Evolutionary conservation across 2,329 filamentous ascomycete species (phyloP).

Genomic region (Colletotrichum agaves): DNA sequence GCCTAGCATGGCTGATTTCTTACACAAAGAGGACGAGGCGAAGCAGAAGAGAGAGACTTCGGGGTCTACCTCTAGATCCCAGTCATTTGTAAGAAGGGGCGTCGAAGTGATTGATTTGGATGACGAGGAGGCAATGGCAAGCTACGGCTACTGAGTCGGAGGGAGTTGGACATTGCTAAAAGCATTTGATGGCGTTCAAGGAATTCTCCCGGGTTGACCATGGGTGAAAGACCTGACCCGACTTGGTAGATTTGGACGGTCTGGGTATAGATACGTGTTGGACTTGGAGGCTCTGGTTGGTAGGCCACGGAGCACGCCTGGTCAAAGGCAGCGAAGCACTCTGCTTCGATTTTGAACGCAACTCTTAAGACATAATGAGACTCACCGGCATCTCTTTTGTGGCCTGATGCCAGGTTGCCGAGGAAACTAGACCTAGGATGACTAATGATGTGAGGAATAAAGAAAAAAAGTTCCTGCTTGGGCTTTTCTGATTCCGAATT

Average conservation of each 20-base stretch:
- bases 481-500: too few species aligned
- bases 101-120: constrained; percentile 50
- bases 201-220: not conserved
- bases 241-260: constrained; percentile 13
- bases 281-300: constrained; percentile 13
- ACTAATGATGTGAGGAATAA: too few species aligned
- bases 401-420: not conserved
- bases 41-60: constrained; percentile 44
- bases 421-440: not conserved
- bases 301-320: not conserved
- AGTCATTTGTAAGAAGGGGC: constrained; percentile 38
- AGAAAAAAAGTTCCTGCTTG: too few species aligned
- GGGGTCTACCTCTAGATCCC: constrained; percentile 22
- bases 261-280: constrained; percentile 22
- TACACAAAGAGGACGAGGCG: constrained; percentile 41
- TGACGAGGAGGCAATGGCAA: constrained; percentile 61
- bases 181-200: constrained; percentile 26
- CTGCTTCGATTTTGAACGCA: constrained; percentile 16
- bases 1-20: constrained; percentile 52
- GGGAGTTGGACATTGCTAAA: not conserved
- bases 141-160: constrained; percentile 50
- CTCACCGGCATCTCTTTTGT: not conserved
- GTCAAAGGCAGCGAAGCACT: constrained; percentile 1
- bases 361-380: constrained; percentile 5
- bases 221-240: not conserved